phyloP scores from a whole-genome alignment of 306 rosid genomes.

The Prosopis cineraria region DNA sequence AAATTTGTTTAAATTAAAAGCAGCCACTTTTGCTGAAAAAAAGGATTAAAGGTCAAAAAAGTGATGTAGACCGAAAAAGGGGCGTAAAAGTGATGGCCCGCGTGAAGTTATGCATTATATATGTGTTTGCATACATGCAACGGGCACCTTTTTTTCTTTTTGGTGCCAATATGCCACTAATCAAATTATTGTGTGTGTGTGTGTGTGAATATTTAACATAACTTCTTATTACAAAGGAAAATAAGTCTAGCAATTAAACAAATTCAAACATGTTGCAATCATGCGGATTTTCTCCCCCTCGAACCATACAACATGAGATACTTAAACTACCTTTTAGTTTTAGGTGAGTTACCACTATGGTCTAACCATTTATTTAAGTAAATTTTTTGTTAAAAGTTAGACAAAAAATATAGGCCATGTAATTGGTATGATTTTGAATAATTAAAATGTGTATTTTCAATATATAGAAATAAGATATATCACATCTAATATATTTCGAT shows the following conservation, averaged over 20 bases:
- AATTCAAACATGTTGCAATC: neutral
- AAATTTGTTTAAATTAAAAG: neutral
- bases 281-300: neutral
- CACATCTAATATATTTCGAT: neutral
- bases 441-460: neutral
- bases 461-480: no score
- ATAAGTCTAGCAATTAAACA: neutral
- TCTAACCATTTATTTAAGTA: neutral
- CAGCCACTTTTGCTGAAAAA: conserved; percentile 36
- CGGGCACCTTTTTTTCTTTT: no score
- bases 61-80: neutral
- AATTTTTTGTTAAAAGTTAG: neutral
- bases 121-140: no score
- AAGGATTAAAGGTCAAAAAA: conserved; percentile 31
- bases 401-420: neutral
- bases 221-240: no score
- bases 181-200: no score
- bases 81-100: conserved; percentile 9
- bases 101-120: neutral
- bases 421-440: neutral
- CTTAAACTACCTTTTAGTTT: neutral
- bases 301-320: neutral
- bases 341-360: neutral
- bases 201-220: no score
- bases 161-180: no score